Conservation (phyloP, 2,329 filamentous ascomycete species). For the Chalara sp. region DNA sequence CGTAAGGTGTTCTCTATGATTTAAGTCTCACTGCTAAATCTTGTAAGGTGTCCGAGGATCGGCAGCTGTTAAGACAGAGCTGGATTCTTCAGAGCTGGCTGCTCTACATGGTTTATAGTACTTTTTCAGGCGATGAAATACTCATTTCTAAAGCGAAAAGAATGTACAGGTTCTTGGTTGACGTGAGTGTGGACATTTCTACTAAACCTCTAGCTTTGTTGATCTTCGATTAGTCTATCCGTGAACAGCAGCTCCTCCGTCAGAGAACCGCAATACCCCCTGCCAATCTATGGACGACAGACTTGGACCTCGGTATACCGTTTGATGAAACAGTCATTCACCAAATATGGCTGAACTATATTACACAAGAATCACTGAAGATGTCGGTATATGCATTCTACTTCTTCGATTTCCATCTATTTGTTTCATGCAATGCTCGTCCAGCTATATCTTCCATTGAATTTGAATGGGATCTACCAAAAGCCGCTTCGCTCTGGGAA, state of each 20-base stretch:
- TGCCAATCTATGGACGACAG: conserved; percentile 8
- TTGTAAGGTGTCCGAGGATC: conserved; percentile 18
- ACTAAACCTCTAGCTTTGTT: not conserved
- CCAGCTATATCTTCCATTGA: conserved; percentile 26
- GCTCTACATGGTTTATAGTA: conserved; percentile 26
- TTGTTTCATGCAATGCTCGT: conserved; percentile 25
- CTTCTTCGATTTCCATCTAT: conserved; percentile 26
- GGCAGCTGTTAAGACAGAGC: conserved; percentile 17
- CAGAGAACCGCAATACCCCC: conserved; percentile 20
- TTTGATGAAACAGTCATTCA: conserved; percentile 11
- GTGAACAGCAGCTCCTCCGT: conserved; percentile 22
- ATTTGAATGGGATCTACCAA: conserved; percentile 29
- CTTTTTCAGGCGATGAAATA: conserved; percentile 21
- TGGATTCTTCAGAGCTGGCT: conserved; percentile 27
- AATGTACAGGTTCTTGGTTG: conserved; percentile 23
- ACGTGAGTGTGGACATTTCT: conserved; percentile 16
- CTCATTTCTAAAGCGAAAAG: conserved; percentile 21
- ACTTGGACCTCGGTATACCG: not conserved
- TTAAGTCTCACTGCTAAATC: not conserved
- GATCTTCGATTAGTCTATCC: conserved; percentile 15
- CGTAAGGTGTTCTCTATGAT: not conserved
- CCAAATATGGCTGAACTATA: conserved; percentile 21
- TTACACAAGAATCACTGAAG: conserved; percentile 27
- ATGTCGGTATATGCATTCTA: conserved; percentile 24
- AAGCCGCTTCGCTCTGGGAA: conserved; percentile 25